Percentiles rank a stretch among this genome's conserved stretches.
Evolutionary conservation across 1,139 yeast species (phyloP).

Genomic region (Kodamaea derodonti): DNA sequence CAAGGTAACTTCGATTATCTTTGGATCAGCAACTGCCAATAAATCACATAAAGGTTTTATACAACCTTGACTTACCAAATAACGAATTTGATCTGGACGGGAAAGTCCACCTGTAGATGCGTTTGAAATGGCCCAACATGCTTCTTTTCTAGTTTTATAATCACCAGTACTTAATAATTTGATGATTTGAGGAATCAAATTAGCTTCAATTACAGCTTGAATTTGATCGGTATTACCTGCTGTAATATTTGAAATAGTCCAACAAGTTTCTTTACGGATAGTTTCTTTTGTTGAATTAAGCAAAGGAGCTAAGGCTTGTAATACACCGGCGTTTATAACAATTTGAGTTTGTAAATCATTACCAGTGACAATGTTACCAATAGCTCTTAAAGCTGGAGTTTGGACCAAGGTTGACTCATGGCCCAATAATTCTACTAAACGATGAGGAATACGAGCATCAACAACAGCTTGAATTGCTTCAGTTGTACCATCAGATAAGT

Average conservation of each 20-base stretch:
- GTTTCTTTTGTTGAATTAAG: slow-evolving; percentile 85
- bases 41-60: slow-evolving; percentile 96
- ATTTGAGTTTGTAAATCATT: slow-evolving; percentile 93
- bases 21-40: slow-evolving; percentile 80
- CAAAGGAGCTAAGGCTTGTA: slow-evolving; percentile 78
- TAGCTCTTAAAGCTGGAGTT: slow-evolving; percentile 96
- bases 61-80: slow-evolving; percentile 91
- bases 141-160: slow-evolving; percentile 95
- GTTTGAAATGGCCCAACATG: slow-evolving; percentile 98
- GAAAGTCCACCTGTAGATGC: slow-evolving; percentile 94
- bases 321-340: slow-evolving; percentile 89
- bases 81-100: slow-evolving; percentile 90
- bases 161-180: slow-evolving; percentile 80
- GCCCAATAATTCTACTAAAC: slow-evolving; percentile 83
- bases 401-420: slow-evolving; percentile 86
- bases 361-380: slow-evolving; percentile 97
- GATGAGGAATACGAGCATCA: slow-evolving; percentile 91
- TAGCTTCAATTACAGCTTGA: slow-evolving; percentile 93
- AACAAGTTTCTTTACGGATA: slow-evolving; percentile 94
- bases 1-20: slow-evolving; percentile 89
- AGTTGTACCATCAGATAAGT: slow-evolving; percentile 86
- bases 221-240: slow-evolving; percentile 96
- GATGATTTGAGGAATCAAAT: slow-evolving; percentile 88
- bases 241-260: slow-evolving; percentile 97
- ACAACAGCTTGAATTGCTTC: slow-evolving; percentile 96